Base-by-base conservation (phyloP, 345 rosid species). In the Ceriops tagal region DNA sequence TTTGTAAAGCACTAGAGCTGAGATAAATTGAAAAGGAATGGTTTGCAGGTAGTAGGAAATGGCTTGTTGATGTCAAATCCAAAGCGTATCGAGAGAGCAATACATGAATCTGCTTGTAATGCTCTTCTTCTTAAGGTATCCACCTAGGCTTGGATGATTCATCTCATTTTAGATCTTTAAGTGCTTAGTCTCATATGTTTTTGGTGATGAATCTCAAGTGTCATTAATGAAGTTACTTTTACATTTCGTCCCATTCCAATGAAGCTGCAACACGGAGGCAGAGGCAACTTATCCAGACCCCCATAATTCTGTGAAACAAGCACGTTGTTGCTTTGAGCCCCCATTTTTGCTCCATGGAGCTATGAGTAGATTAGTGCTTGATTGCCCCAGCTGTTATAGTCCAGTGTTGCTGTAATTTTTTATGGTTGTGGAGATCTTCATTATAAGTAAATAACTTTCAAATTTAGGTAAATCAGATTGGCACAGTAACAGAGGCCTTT, bases 401-500 rank as follows among this genome's bases (percentile, higher is more conserved):
- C 18, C 26, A 27, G 28, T 21, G 27, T 55, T 55, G 15, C 58
- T 21, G 37, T 13, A 61, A 32, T 58, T 32, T 53, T 5, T 28
- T 5, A 35, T 53, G 61, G 20, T 22, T 22, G 19, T 16, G n/a
- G 37, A 26, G 16, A 27, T 46, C 22, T 62, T 55, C 58, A 9
- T n/a, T 62, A 9, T 73, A 53, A 31, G 46, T 19, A 30, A 15
- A 53, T 22, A 55, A 19, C 6, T 49, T 55, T 61, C 53, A 62
- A 65, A 74, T 77, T 67, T 82, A 95, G 99, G 78, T 95, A 75
- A 95, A 90, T 81, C 97, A 90, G 86, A 86, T 95, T 26, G 99
- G 99, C 78, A 92, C 99, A 0, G 92, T 95, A 76, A 87, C 96
- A n/a, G 97, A 95, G 77, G 91, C 93, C 64, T 81, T 92, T 66